phyloP scores from a whole-genome alignment of 306 rosid genomes.

The Vigna reflexopilosa region DNA sequence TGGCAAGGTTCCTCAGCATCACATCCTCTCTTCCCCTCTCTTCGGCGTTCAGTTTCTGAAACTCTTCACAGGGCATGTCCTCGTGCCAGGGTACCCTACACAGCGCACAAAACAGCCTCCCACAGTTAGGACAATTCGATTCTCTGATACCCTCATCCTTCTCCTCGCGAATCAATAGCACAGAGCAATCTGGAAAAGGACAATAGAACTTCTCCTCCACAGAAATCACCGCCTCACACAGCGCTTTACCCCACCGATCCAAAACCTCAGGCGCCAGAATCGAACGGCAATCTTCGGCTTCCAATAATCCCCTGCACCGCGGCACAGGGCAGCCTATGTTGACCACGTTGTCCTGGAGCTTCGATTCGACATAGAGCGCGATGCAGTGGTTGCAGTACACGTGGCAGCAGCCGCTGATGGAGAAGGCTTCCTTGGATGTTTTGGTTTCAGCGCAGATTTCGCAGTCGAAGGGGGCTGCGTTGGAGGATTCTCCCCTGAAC shows the following conservation, averaged over 20 bases:
- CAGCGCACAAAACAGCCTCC: conserved; percentile 49
- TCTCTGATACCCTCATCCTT: neutral
- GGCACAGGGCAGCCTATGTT: conserved; percentile 48
- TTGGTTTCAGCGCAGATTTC: conserved; percentile 54
- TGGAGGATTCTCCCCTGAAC: conserved; percentile 34
- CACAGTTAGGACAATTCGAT: conserved; percentile 54
- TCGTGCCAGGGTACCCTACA: conserved; percentile 63
- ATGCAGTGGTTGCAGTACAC: conserved; percentile 45
- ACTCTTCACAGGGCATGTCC: conserved; percentile 38
- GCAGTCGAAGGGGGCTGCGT: conserved; percentile 33
- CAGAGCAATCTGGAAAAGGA: conserved; percentile 55
- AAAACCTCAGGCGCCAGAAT: conserved; percentile 35
- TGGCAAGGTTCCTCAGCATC: conserved; percentile 53
- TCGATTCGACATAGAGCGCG: conserved; percentile 34
- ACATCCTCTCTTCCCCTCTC: conserved; percentile 51
- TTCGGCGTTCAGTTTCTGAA: conserved; percentile 48
- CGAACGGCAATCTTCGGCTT: conserved; percentile 38
- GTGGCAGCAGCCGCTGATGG: conserved; percentile 42
- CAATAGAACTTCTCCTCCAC: conserved; percentile 48
- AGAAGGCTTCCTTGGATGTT: conserved; percentile 23
- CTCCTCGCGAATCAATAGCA: conserved; percentile 49
- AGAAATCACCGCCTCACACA: conserved; percentile 48
- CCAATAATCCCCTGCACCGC: conserved; percentile 47
- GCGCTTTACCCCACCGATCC: conserved; percentile 55
- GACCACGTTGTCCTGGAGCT: conserved; percentile 44